A percentile compares a stretch with the other conserved stretches of the same genome.
These are phyloP conservation scores for Pluteus cervinus DNA, from an alignment of 768 basidiomycete genomes.

Conservation along the genomic window DNA sequence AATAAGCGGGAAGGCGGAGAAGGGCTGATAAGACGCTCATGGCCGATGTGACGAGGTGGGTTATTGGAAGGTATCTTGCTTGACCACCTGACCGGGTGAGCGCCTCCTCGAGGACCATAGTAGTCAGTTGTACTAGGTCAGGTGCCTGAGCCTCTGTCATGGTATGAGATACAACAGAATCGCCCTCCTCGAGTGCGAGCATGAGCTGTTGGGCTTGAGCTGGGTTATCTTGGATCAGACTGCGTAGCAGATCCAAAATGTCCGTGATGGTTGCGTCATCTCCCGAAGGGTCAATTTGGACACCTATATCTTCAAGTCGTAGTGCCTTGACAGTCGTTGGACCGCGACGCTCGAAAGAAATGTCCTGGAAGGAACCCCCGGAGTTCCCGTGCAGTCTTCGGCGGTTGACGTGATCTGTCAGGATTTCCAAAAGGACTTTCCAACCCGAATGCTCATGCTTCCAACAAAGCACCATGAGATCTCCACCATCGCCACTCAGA, in stretches of 20 bases:
- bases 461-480: conserved; percentile 73
- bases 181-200: conserved; percentile 55
- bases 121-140: conserved; percentile 75
- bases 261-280: conserved; percentile 66
- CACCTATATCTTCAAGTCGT: conserved; percentile 60
- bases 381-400: conserved; percentile 37
- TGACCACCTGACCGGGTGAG: conserved; percentile 46
- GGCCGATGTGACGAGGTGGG: conserved; percentile 69
- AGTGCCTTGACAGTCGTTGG: conserved; percentile 35
- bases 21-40: conserved; percentile 78
- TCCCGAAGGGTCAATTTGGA: conserved; percentile 58
- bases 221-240: conserved; percentile 68
- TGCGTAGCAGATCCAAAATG: conserved; percentile 73
- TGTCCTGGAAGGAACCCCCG: conserved; percentile 41
- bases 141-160: conserved; percentile 51
- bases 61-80: conserved; percentile 36
- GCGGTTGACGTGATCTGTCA: conserved; percentile 69
- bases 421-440: conserved; percentile 77
- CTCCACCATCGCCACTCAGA: conserved; percentile 65
- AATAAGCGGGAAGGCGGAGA: conserved; percentile 65
- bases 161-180: conserved; percentile 44
- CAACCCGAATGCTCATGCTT: conserved; percentile 80
- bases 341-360: conserved; percentile 46
- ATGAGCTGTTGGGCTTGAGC: conserved; percentile 59
- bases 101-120: conserved; percentile 76